Evolutionary conservation across 495 filamentous ascomycete species (phyloP), one percentile per base, ranked within the genome.

Genomic region (Tuber magnatum): DNA sequence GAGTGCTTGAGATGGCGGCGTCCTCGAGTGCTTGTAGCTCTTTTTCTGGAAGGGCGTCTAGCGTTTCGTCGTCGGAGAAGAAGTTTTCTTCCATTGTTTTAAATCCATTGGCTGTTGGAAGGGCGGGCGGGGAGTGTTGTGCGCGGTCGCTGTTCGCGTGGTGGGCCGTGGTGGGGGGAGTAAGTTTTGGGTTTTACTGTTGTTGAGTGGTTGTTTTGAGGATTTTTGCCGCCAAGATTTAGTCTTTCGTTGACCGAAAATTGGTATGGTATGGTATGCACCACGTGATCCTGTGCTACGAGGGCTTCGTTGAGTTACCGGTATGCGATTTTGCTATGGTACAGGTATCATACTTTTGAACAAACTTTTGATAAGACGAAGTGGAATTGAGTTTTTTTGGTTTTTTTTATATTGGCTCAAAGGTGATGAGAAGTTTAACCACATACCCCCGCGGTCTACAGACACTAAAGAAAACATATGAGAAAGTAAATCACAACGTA

Each of bases 1-100:
- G 80, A 41, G 75, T 82, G 8, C 73, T 69, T 69, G 40, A 71
- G 35, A 80, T 74, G 40, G 81, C 81, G 48, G 81, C 75, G 39
- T 82, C 78, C 72, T 82, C 81, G 44, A 82, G 80, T 35, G 81
- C 81, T 69, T 79, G 70, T 24, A 82, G 78, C 46, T 82, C 78
- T n/a, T 76, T 71, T 51, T 78, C 78, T n/a, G 74, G 78, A 7
- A 82, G 78, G n/a, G 81, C 78, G 72, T 82, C 78, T 73, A 82
- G 76, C 38, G 81, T 80, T 46, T 61, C 75, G 38, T 82, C 81
- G 61, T 82, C 81, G 42, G 75, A 69, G 70, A 82, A 82, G 70
- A 80, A 82, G 44, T 82, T 78, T 28, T 81, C 80, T 40, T 79
- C 77, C 77, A 79, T 79, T 65, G 20, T 48, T 46, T 42, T 69